A percentile compares a stretch with the other conserved stretches of the same genome.
phyloP scores from a whole-genome alignment of 2,329 filamentous ascomycete genomes.

The Niveomyces coronatus region DNA sequence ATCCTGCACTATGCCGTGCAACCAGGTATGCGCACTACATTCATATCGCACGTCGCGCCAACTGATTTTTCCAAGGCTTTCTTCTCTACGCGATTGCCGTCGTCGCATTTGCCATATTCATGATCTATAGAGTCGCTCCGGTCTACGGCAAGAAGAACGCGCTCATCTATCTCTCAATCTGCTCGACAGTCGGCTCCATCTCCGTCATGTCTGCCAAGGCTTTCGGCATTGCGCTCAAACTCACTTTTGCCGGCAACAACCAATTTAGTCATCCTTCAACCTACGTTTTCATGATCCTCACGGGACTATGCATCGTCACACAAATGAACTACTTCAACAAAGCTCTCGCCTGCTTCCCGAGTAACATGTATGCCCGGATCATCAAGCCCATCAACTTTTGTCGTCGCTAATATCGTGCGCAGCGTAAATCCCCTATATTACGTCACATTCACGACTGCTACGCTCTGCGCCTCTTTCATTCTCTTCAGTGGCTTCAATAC shows the following conservation, averaged over 20 bases:
- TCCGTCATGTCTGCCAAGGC: conserved; percentile 99
- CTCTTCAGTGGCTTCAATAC: conserved; percentile 96
- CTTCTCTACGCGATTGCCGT: conserved; percentile 76
- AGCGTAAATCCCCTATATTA: conserved; percentile 96
- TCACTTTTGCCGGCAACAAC: conserved; percentile 87
- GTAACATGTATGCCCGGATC: conserved; percentile 67
- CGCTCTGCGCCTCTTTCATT: conserved; percentile 88
- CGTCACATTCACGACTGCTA: conserved; percentile 93
- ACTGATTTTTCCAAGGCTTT: conserved; percentile 52
- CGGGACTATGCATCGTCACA: conserved; percentile 84
- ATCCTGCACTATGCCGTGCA: conserved; percentile 85
- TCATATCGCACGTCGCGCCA: neutral
- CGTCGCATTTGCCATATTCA: conserved; percentile 72
- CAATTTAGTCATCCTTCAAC: conserved; percentile 93
- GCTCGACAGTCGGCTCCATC: conserved; percentile 90
- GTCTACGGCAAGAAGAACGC: conserved; percentile 90
- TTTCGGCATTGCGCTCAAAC: conserved; percentile 93
- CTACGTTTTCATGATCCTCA: conserved; percentile 94
- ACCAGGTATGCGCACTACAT: conserved; percentile 66
- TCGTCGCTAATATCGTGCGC: conserved; percentile 11
- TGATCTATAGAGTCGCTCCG: conserved; percentile 94
- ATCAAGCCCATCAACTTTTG: neutral
- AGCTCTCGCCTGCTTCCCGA: conserved; percentile 89
- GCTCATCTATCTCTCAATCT: conserved; percentile 93
- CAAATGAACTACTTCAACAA: conserved; percentile 99